These are phyloP conservation scores for Lodderomyces beijingensis DNA, from an alignment of 1,139 yeast species.

Conservation along the genomic window DNA sequence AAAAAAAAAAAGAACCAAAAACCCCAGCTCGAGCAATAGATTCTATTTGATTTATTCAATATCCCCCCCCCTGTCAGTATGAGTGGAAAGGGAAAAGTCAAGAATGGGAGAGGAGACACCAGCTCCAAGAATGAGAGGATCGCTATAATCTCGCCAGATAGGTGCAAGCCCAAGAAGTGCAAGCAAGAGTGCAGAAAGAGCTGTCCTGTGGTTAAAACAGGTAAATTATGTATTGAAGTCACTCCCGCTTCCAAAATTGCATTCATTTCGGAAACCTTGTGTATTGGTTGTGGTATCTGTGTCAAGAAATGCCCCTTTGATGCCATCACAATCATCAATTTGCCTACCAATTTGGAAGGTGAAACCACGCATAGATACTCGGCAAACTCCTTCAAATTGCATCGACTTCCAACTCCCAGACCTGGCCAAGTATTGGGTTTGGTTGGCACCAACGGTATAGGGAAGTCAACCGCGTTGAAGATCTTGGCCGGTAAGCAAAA, in stretches of 20 bases:
- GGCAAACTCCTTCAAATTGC: slow-evolving; percentile 95
- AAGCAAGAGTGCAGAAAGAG: slow-evolving; percentile 96
- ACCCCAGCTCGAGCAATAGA: too few relatives aligned
- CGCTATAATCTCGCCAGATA: slow-evolving; percentile 90
- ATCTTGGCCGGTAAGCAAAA: slow-evolving; percentile 97
- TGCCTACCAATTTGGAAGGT: slow-evolving; percentile 89
- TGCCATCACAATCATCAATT: slow-evolving; percentile 89
- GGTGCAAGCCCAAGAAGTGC: slow-evolving; percentile 96
- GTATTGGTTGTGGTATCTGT: slow-evolving; percentile 99
- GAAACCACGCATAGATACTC: slow-evolving; percentile 97
- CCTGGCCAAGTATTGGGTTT: slow-evolving; percentile 98
- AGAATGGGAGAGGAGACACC: slow-evolving; percentile 26
- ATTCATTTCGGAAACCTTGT: slow-evolving; percentile 88
- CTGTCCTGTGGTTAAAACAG: slow-evolving; percentile 97
- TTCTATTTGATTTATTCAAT: too few relatives aligned
- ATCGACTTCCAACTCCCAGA: slow-evolving; percentile 95
- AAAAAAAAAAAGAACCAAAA: too few relatives aligned
- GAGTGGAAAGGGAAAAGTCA: slow-evolving; percentile 13
- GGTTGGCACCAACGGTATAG: slow-evolving; percentile 99
- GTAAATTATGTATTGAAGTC: slow-evolving; percentile 96
- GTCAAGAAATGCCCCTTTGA: slow-evolving; percentile 97
- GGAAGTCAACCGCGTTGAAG: slow-evolving; percentile 96
- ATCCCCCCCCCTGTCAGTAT: too few relatives aligned
- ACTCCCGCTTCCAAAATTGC: slow-evolving; percentile 88
- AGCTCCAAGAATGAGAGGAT: slow-evolving; percentile 73